Conservation (phyloP, 139 green algal genomes). For the Picochlorum costavermella region DNA sequence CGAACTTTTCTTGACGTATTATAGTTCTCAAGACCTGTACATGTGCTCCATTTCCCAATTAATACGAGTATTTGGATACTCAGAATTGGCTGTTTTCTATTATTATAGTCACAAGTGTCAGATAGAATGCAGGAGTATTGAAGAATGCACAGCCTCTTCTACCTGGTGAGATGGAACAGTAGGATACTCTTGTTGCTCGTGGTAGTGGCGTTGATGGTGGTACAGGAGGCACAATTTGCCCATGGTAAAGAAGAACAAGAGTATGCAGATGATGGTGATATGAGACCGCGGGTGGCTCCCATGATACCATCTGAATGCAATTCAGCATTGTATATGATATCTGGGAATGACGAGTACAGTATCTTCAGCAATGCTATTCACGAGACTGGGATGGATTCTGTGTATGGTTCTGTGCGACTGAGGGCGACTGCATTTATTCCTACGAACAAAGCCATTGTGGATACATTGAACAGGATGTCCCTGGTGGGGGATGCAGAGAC, state of each 20-base stretch:
- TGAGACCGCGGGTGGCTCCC: not conserved
- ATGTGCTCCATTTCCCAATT: no score
- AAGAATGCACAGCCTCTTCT: no score
- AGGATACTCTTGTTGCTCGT: no score
- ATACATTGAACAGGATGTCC: not conserved
- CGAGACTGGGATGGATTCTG: slow-evolving; percentile 13
- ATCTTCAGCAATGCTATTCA: slow-evolving; percentile 5
- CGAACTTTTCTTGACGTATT: no score
- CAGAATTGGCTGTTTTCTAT: no score
- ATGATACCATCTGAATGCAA: slow-evolving; percentile 6
- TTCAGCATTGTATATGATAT: slow-evolving; percentile 1
- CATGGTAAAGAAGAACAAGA: not conserved
- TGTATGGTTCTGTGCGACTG: slow-evolving; percentile 11
- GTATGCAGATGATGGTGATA: not conserved
- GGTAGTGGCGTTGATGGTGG: not conserved
- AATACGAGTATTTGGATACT: no score
- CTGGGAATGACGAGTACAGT: not conserved
- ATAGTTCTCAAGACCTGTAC: no score
- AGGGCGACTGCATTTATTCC: slow-evolving; percentile 24
- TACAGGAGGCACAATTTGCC: not conserved
- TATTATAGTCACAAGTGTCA: no score
- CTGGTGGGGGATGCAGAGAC: not conserved
- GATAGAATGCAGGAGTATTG: no score
- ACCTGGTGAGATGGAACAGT: no score
- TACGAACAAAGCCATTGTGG: slow-evolving; percentile 17